Conservation (phyloP, 2,329 filamentous ascomycete genomes). For the Fragosphaeria purpurea region DNA sequence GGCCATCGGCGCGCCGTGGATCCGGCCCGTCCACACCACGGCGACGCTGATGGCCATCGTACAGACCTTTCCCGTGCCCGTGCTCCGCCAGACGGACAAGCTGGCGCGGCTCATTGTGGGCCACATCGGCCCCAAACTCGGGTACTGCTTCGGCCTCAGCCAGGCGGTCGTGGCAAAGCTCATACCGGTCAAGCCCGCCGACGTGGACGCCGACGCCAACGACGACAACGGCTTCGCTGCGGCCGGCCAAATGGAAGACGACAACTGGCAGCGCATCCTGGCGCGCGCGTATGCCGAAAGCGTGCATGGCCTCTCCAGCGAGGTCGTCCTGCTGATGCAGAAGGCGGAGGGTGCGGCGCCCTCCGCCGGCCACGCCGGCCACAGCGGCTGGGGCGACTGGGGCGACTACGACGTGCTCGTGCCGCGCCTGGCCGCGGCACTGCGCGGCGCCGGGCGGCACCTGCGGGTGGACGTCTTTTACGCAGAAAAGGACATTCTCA, state of each 20-base stretch:
- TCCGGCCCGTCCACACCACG: conserved; percentile 18
- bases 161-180: not conserved
- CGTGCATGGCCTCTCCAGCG: no score
- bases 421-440: conserved; percentile 14
- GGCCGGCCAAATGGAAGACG: no score
- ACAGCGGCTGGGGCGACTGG: conserved; percentile 20
- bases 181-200: no score
- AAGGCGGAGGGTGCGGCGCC: conserved; percentile 7
- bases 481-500: conserved; percentile 20
- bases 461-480: conserved; percentile 19
- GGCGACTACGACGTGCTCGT: conserved; percentile 21
- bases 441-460: conserved; percentile 9
- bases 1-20: conserved; percentile 22
- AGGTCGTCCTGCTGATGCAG: conserved; percentile 17
- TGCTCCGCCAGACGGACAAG: conserved; percentile 15
- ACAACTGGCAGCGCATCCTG: no score
- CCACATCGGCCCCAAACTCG: conserved; percentile 12
- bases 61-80: conserved; percentile 14
- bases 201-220: no score
- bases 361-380: no score
- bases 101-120: conserved; percentile 14
- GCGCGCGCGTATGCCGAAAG: no score
- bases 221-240: no score
- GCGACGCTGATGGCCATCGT: conserved; percentile 13
- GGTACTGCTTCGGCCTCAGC: conserved; percentile 5